Percentiles rank a stretch among this genome's conserved stretches.
Conservation (phyloP, 2,329 filamentous ascomycete genomes). For the Diplodia seriata region DNA sequence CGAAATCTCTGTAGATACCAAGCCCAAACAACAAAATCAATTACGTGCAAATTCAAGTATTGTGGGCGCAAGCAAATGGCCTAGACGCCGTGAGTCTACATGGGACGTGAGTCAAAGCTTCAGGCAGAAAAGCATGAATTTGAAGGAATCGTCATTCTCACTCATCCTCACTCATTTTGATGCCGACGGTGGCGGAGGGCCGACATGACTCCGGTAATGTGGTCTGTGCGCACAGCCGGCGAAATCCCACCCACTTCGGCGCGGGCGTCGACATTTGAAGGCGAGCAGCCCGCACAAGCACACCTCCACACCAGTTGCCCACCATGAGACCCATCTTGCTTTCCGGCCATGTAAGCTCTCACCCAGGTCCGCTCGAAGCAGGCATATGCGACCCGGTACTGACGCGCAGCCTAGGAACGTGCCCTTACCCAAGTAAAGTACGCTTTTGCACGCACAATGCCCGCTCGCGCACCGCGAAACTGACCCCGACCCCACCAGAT, state of each 20-base stretch:
- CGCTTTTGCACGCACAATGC: conserved; percentile 38
- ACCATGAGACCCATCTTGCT: conserved; percentile 94
- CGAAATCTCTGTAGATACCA: conserved; percentile 2
- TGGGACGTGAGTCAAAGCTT: background rate
- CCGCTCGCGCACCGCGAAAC: conserved; percentile 12
- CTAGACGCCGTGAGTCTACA: background rate
- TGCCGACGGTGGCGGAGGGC: background rate
- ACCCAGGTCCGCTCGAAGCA: background rate
- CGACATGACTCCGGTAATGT: conserved; percentile 20
- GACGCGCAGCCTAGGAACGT: conserved; percentile 68
- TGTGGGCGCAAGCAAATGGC: background rate
- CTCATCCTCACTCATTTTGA: background rate
- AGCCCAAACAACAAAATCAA: conserved; percentile 4
- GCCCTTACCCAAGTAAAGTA: conserved; percentile 94
- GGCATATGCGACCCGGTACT: conserved; percentile 36
- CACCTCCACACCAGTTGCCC: conserved; percentile 33
- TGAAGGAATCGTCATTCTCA: background rate
- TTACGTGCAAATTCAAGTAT: background rate
- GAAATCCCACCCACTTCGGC: conserved; percentile 33
- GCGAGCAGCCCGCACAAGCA: conserved; percentile 17
- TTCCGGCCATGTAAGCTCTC: conserved; percentile 76
- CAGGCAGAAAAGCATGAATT: background rate
- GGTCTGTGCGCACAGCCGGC: conserved; percentile 26
- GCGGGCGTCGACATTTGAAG: conserved; percentile 30
- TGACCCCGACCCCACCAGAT: conserved; percentile 17